Base-by-base conservation (phyloP, 805 yeast species). In the Suhomyces xylopsoci region DNA sequence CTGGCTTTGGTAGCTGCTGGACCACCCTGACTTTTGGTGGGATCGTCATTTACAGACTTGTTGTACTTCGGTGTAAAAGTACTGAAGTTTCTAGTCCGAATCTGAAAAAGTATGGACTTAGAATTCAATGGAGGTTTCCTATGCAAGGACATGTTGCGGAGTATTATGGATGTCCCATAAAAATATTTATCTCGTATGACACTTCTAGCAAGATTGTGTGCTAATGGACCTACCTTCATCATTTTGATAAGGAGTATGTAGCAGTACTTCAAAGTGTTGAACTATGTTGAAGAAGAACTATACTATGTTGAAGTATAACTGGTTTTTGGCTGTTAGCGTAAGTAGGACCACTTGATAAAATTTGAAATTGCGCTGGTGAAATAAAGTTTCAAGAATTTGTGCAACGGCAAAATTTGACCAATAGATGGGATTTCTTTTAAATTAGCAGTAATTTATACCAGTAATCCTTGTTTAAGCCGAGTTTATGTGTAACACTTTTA, bases 1-100 rank as follows among this genome's bases (percentile, higher is more conserved):
- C 51, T 36, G n/a, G 51, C 57, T 43, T 60, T 60, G 47, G 60
- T 54, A 45, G 49, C n/a, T 19, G 42, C 42, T 12, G 46, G 36
- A 6, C 38, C 47, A 14, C 15, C 7, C 40, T 24, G 32, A n/a
- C 30, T 10, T 44, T 38, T 49, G 12, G 30, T 20, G 17, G 36
- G 3, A 6, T n/a, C 32, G n/a, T 28, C 32, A 28, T 28, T 28
- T 28, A n/a, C n/a, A 12, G 8, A 32, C 36, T 32, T 38, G 6
- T 43, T 22, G 19, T 43, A 43, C 46, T 19, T 38, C 7, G 24
- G 24, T 9, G 22, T 10, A 19, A 17, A 19, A 10, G 42, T 38
- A 19, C 42, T 38, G 12, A 38, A 38, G 3, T 38, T 7, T 38
- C 42, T 10, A 19, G 42, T 17, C n/a, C 32, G 32, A 28, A 28